These are phyloP conservation scores for Noccaea caerulescens DNA, from an alignment of 345 rosid species.

Conservation along the genomic window DNA sequence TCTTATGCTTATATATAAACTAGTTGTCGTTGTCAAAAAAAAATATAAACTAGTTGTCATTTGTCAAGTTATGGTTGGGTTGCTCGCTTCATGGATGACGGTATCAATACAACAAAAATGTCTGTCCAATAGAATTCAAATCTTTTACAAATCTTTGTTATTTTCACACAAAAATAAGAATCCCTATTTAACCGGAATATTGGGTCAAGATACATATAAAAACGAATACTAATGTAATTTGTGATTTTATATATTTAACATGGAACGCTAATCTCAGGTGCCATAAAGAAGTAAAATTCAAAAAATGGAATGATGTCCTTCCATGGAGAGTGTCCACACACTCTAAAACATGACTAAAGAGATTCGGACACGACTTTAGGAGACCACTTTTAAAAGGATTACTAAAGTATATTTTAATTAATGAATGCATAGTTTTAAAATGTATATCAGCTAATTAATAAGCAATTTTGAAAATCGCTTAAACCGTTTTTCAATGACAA, in stretches of 20 bases:
- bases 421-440: background rate
- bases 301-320: background rate
- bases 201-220: background rate
- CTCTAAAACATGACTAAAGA: constrained; percentile 3
- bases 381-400: background rate
- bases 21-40: background rate
- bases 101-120: background rate
- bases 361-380: constrained; percentile 14
- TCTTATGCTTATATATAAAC: constrained; percentile 11
- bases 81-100: background rate
- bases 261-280: constrained; percentile 20
- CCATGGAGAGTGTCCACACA: background rate
- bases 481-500: background rate
- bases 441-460: background rate
- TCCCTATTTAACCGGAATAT: background rate
- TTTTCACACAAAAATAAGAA: background rate
- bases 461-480: background rate
- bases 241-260: background rate
- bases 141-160: background rate
- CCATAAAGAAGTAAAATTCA: background rate
- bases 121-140: background rate
- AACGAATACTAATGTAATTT: background rate
- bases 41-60: background rate
- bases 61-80: background rate
- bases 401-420: background rate